Percentiles rank a stretch among this genome's conserved stretches.
These are phyloP conservation scores for Phlebiopsis gigantea DNA, from an alignment of 768 basidiomycete genomes.

Conservation along the genomic window DNA sequence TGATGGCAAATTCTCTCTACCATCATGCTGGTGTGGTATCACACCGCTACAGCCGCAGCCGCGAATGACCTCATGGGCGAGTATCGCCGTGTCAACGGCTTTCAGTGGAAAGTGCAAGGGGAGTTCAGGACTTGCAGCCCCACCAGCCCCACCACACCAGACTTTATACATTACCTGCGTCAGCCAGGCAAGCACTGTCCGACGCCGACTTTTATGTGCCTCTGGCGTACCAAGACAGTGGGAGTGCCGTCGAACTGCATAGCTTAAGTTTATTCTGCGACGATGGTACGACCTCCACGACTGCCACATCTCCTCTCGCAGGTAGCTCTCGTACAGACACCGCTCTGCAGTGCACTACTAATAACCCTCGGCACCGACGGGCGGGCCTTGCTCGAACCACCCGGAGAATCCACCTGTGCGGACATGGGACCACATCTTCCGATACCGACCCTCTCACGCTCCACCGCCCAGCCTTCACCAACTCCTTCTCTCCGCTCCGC, in stretches of 20 bases:
- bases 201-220: not conserved
- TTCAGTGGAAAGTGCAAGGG: too few relatives aligned
- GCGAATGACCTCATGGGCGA: too few relatives aligned
- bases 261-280: not conserved
- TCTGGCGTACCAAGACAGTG: not conserved
- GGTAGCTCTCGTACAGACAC: not conserved
- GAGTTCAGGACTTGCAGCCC: too few relatives aligned
- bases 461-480: not conserved
- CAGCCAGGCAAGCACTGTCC: not conserved
- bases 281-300: not conserved
- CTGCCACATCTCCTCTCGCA: not conserved
- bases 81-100: too few relatives aligned
- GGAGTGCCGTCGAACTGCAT: not conserved
- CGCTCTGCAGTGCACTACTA: not conserved
- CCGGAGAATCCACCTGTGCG: too few relatives aligned
- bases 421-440: not conserved
- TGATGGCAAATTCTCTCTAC: conserved; percentile 6
- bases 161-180: not conserved
- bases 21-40: conserved; percentile 12
- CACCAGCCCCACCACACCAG: too few relatives aligned
- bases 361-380: not conserved
- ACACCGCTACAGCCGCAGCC: not conserved
- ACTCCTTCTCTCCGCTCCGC: not conserved
- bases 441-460: not conserved
- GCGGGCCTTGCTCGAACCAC: too few relatives aligned